Percentiles rank a stretch among this genome's conserved stretches.
Evolutionary conservation across 2,329 filamentous ascomycete genomes (phyloP).

Genomic region (Sclerotinia spermophila): DNA sequence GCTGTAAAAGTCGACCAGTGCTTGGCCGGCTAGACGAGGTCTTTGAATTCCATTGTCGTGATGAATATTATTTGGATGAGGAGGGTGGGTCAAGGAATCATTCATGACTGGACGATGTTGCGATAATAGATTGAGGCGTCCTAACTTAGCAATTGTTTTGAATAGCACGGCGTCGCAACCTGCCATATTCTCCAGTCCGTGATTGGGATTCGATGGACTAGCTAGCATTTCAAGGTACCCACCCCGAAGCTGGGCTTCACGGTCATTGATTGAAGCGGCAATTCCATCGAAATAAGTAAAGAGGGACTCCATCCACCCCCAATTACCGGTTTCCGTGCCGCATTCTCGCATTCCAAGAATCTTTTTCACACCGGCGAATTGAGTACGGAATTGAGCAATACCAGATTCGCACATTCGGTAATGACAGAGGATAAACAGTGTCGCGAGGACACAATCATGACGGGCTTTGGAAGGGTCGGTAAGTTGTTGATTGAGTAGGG

Average conservation of each 20-base stretch:
- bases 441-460: conserved; percentile 83
- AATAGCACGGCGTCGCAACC: conserved; percentile 86
- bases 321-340: conserved; percentile 58
- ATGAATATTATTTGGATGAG: conserved; percentile 27
- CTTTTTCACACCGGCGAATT: conserved; percentile 90
- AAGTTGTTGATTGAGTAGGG: conserved; percentile 78
- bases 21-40: conserved; percentile 42
- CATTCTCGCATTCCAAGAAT: conserved; percentile 73
- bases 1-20: conserved; percentile 49
- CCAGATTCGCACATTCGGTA: conserved; percentile 94
- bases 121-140: conserved; percentile 78
- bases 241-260: conserved; percentile 74
- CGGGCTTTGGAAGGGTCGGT: conserved; percentile 70
- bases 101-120: conserved; percentile 60
- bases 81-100: conserved; percentile 37
- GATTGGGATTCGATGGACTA: conserved; percentile 57
- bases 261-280: conserved; percentile 85
- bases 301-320: conserved; percentile 86
- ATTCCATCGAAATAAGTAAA: conserved; percentile 96
- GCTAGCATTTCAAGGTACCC: conserved; percentile 59
- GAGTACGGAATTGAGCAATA: conserved; percentile 87
- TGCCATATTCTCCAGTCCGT: conserved; percentile 70
- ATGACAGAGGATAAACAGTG: conserved; percentile 81
- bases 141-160: conserved; percentile 78
- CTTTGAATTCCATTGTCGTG: conserved; percentile 31